Base-by-base conservation (phyloP, 495 filamentous ascomycete genomes). In the Lasiosphaeria miniovina region DNA sequence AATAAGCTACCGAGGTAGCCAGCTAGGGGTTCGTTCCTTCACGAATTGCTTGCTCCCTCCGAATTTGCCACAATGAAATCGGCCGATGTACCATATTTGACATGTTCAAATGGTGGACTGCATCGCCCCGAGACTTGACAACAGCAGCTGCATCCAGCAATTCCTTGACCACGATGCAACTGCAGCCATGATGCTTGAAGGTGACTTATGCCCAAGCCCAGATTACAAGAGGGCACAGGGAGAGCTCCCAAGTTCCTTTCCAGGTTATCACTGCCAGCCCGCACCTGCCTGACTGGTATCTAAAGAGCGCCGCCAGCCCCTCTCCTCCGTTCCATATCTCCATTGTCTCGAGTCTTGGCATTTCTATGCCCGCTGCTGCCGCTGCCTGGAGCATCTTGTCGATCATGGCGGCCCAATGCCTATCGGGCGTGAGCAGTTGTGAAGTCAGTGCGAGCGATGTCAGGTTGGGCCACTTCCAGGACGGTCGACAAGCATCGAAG, bases 321-420 rank as follows among this genome's bases (percentile, higher is more conserved):
- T 68, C 65, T 67, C 59, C 45, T 61, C 71, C 74, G 57, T 72
- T 76, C 71, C 74, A 76, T 61, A 75, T 71, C 51, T 71, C 71
- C 73, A 77, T 74, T 62, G 58, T 75, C 63, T 71, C 62, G 49
- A 75, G 65, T 35, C 65, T 49, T 66, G 69, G 69, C 68, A 73
- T 75, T 59, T 67, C 69, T 54, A 67, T 68, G 54, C 71, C 66
- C 58, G 67, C 69, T 63, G 66, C 68, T 54, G 62, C 52, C 36
- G 52, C 52, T 43, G 52, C 36, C 24, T 24, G 24, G 36, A 7
- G 7, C 12, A 46, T 64, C 66, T 74, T 71, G 41, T 58, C 57
- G 36, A 55, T 56, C 45, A 71, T 67, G 61, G 71, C 49, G 45
- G 48, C 48, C 36, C 60, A 45, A 59, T 51, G 57, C 62, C 63